Conservation (phyloP, 352 stramenopile species). For the Elongisporangium anandrum region DNA sequence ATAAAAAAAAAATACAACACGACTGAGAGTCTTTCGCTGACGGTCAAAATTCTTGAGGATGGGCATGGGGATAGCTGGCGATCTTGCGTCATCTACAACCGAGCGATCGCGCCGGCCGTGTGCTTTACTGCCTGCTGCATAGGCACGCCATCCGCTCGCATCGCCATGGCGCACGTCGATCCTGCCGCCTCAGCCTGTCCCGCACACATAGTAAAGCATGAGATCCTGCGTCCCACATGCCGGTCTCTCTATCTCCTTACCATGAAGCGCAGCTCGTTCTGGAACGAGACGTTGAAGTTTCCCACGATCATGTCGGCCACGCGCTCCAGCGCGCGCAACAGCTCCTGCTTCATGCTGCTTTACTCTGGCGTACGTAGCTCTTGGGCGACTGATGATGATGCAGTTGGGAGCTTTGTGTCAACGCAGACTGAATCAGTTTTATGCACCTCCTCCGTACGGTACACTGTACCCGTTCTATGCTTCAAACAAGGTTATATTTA, state of each 20-base stretch:
- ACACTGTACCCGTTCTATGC: not conserved
- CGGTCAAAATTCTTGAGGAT: not conserved
- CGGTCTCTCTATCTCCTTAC: constrained; percentile 14
- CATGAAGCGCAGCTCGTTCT: constrained; percentile 87
- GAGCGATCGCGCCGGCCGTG: constrained; percentile 58
- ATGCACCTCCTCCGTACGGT: not conserved
- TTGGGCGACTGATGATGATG: not conserved
- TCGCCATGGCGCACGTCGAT: constrained; percentile 47
- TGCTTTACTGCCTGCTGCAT: constrained; percentile 73
- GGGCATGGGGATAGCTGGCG: not conserved
- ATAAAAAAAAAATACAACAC: not conserved
- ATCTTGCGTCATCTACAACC: constrained; percentile 26
- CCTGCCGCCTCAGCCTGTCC: constrained; percentile 63
- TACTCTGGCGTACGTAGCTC: constrained; percentile 2
- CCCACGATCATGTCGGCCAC: constrained; percentile 72
- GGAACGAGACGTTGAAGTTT: constrained; percentile 79
- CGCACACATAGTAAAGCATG: constrained; percentile 4
- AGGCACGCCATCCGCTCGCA: constrained; percentile 64
- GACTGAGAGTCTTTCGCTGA: not conserved
- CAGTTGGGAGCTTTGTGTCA: not conserved
- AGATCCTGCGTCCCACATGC: not conserved
- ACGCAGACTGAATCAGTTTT: not conserved
- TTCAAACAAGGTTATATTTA: not conserved
- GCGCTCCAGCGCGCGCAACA: constrained; percentile 51
- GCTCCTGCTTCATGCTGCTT: constrained; percentile 52